Base-by-base conservation (phyloP, 495 filamentous ascomycete species). In the Aspergillus leporis region DNA sequence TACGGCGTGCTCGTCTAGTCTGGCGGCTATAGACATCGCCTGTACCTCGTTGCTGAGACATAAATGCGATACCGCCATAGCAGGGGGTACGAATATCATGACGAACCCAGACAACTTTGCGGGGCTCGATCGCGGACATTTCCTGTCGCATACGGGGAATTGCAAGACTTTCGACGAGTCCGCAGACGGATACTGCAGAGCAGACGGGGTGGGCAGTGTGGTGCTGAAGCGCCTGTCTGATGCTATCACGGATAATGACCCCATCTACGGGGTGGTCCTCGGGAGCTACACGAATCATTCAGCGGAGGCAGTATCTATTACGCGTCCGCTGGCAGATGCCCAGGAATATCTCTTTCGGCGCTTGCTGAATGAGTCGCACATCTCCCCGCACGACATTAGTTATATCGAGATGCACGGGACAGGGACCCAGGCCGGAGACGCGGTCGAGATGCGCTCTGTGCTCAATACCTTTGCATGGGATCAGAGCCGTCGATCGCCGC, bases 391-490 rank as follows among this genome's bases (percentile, higher is more conserved):
- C 45, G 87, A 92, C 49, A 74, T 93, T 25, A 85, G 85, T 70
- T 92, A 92, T 58, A 85, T 93, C 14, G 90, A 93, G 67, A 91
- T 91, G 84, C 90, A 93, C 68, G 90, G 90, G n/a, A 93, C 90
- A 0, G 90, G 90, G 12, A 92, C 90, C 0, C 88, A 91, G 66
- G 88, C 87, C 19, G 90, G 90, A 14, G 90, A 93, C 69, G 84
- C 82, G 0, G 85, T 83, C 0, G 90, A 93, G 68, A 90, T 92
- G 86, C 69, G 76, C 22, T 90, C 87, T 12, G 87, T 93, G 40
- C 84, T 85, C 13, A 86, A 86, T 58, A 80, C 88, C 21, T 97
- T 96, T 61, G 92, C 92, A 13, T 89, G 90, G 2, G 66, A 70
- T 21, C 66, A 71, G 50, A 82, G 92, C 43, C 82, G 92, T 50